A percentile compares a stretch with the other conserved stretches of the same genome.
phyloP scores from a whole-genome alignment of 192 early-diverging fungal genomes.

The Backusella parvicylindrica region DNA sequence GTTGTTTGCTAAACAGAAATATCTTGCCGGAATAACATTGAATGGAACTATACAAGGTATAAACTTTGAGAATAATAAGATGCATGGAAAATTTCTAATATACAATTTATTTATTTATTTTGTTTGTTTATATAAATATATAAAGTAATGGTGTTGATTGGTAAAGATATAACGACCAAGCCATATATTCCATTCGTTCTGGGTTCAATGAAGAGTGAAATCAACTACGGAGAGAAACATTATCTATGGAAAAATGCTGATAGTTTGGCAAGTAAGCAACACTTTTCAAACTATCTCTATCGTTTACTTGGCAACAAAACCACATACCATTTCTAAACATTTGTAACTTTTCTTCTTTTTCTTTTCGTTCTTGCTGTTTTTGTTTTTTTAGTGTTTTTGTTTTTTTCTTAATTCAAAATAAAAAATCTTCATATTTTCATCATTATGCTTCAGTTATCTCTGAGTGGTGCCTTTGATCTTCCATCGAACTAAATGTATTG shows the following conservation, averaged over 20 bases:
- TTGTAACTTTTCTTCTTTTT: constrained; percentile 35
- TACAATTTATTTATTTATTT: background rate
- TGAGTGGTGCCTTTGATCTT: background rate
- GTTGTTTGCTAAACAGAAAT: background rate
- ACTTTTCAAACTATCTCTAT: constrained; percentile 5
- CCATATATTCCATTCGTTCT: constrained; percentile 11
- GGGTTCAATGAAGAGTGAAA: background rate
- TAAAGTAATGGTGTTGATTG: background rate
- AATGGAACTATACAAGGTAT: constrained; percentile 23
- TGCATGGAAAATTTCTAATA: background rate
- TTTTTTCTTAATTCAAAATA: constrained; percentile 65
- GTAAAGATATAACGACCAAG: background rate
- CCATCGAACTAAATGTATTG: background rate
- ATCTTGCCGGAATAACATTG: constrained; percentile 8
- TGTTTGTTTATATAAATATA: background rate
- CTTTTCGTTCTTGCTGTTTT: background rate
- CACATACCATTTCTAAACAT: constrained; percentile 54
- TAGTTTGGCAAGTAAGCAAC: background rate
- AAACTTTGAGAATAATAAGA: background rate
- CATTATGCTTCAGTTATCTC: background rate
- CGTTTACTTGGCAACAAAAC: background rate
- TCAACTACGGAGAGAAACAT: constrained; percentile 13
- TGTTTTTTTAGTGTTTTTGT: constrained; percentile 69
- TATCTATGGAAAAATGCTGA: constrained; percentile 7
- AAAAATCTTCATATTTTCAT: constrained; percentile 52